These are phyloP conservation scores for Hevea brasiliensis DNA, from an alignment of 345 rosid species.

Conservation along the genomic window DNA sequence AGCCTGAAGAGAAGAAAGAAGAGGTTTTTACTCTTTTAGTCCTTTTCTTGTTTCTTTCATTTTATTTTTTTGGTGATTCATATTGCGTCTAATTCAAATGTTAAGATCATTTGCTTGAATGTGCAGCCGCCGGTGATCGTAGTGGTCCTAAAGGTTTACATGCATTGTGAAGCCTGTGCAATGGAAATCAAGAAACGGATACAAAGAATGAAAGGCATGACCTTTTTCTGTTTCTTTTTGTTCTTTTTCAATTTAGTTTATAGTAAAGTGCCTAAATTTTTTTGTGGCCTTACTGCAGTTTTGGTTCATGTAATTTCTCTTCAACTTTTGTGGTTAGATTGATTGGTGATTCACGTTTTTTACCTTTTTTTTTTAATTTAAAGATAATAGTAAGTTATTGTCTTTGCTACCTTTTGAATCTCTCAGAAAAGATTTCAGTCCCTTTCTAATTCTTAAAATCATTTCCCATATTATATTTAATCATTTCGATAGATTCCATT, in stretches of 20 bases:
- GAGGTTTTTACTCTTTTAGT: conserved; percentile 44
- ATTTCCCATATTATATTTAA: conserved; percentile 9
- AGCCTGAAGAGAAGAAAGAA: conserved; percentile 66
- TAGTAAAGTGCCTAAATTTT: neutral
- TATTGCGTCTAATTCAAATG: neutral
- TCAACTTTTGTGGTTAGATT: neutral
- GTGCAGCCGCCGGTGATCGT: conserved; percentile 60
- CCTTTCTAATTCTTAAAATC: conserved; percentile 12
- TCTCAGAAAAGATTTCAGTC: conserved; percentile 5
- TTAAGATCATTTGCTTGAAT: neutral
- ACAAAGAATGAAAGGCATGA: conserved; percentile 74
- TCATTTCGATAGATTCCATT: conserved; percentile 11
- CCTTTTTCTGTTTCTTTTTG: neutral
- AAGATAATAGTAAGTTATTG: neutral
- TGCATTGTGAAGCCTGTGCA: conserved; percentile 98
- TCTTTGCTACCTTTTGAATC: conserved; percentile 19
- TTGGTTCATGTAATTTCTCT: conserved; percentile 8
- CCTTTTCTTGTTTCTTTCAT: neutral
- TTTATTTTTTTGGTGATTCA: neutral
- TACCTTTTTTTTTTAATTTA: neutral
- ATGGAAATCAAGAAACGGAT: conserved; percentile 85
- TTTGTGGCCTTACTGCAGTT: neutral
- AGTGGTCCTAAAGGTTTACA: conserved; percentile 72
- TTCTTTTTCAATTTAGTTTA: neutral
- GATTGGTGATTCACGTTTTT: conserved; percentile 12